A percentile compares a stretch with the other conserved stretches of the same genome.
Evolutionary conservation across 2,329 filamentous ascomycete genomes (phyloP).

Genomic region (Diaporthe sp.): DNA sequence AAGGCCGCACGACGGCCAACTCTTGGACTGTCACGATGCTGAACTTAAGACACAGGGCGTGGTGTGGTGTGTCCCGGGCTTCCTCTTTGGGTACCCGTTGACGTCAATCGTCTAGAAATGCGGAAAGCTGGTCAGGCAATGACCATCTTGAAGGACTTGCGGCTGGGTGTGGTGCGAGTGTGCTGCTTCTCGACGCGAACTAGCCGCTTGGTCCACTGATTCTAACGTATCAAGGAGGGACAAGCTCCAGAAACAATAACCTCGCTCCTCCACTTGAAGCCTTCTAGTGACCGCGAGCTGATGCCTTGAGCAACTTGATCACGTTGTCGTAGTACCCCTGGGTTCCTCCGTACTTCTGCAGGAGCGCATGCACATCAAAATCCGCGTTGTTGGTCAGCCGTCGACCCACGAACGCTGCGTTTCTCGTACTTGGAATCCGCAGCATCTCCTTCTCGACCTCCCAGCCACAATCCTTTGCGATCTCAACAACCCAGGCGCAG

Average conservation of each 20-base stretch:
- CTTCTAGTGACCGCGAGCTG: slow-evolving; percentile 54
- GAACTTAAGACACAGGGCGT: not conserved
- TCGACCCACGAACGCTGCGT: slow-evolving; percentile 83
- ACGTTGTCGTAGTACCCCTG: slow-evolving; percentile 72
- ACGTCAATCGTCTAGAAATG: not conserved
- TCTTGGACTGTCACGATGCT: not conserved
- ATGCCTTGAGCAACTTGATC: slow-evolving; percentile 68
- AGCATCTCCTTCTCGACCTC: slow-evolving; percentile 85
- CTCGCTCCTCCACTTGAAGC: not conserved
- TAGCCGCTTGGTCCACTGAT: not conserved
- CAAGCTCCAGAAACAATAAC: not conserved
- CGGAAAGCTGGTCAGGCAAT: not conserved
- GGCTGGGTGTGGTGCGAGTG: not conserved
- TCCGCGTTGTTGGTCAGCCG: slow-evolving; percentile 47
- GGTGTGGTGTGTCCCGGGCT: not conserved
- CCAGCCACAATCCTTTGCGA: slow-evolving; percentile 82
- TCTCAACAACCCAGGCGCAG: slow-evolving; percentile 79
- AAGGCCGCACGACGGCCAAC: not conserved
- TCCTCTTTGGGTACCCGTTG: not conserved
- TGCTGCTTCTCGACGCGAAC: not conserved
- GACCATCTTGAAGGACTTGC: not conserved
- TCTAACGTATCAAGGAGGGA: not conserved
- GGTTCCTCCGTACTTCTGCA: slow-evolving; percentile 67
- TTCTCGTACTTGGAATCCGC: slow-evolving; percentile 92
- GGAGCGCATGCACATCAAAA: slow-evolving; percentile 57